Evolutionary conservation across 805 yeast species (phyloP), one percentile per base, ranked within the genome.

Genomic region (Gaillardinia entomophila): DNA sequence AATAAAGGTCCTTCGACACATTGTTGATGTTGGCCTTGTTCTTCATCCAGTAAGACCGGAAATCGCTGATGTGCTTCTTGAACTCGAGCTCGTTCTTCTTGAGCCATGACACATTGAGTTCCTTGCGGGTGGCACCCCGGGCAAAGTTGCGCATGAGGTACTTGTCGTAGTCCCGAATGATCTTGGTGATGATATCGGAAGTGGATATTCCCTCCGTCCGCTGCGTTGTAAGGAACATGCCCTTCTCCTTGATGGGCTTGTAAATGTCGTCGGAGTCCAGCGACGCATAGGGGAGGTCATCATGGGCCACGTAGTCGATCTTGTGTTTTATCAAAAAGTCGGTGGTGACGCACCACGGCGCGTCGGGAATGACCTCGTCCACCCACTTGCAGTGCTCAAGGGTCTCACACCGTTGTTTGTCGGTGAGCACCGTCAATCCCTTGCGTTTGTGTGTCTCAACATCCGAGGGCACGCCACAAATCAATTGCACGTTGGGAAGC

Each of bases 261-360:
- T 92, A 92, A 34, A 92, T 88, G 56, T 92, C 98, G 55, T 85
- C 96, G 24, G 79, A 71, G 39, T 81, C 96, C n/a, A 77, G 78
- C 16, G 90, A 78, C 1, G 85, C 96, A 54, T 92, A 92, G 1
- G 98, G 98, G 41, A 87, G 66, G 58, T 92, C 97, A 62, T 92
- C 98, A 59, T 92, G 98, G 2, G 98, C 98, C 39, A 90, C 96
- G 50, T 87, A 92, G 57, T 92, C 98, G 45, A 92, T 87, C 34
- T 78, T 66, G 60, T 92, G 96, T 46, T 82, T 60, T 30, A 66
- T 66, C 43, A 92, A 60, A 48, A 92, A 92, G 28, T 82, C 87
- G 34, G 87, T 76, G 2, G 88, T 82, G 17, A 92, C 88, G 46
- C 83, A 75, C 98, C 98, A 92, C 11, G 98, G 98, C 2, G 97